Base-by-base conservation (phyloP, 495 filamentous ascomycete genomes). In the Xylaria curta region DNA sequence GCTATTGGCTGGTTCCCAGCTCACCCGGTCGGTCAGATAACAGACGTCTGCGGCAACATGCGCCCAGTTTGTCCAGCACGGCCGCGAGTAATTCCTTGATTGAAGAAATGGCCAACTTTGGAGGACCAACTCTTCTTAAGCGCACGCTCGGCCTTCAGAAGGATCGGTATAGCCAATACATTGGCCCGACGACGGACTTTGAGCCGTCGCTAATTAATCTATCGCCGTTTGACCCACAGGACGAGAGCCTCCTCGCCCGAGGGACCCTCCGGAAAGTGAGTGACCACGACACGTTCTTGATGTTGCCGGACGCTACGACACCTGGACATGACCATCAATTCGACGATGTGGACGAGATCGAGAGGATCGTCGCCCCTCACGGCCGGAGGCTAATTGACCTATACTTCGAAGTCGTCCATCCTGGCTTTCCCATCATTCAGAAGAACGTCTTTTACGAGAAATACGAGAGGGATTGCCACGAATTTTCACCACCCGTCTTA, bases 341-440 rank as follows among this genome's bases (percentile, higher is more conserved):
- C 56, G 86, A 92, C 61, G 90, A 94, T 70, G 83, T 92, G 66
- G 91, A 94, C 76, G 89, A 89, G 75, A 91, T 98, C 76, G 94
- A 98, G 80, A 88, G 87, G 70, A 83, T 96, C 75, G 92, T 98
- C 61, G 88, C 91, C 40, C 93, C 93, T 7, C 89, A 97, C 80
- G 94, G 94, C 53, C 88, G 90, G 68, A 89, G 89, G 13, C 78
- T 97, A 78, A 89, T 98, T 63, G 92, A 95, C 70, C 86, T 97
- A 64, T 99, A 95, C 85, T 97, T 97, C 75, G 87, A 90, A 65
- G 86, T 93, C 66, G 90, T 98, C 58, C 96, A 98, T 79, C 95
- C 94, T 1, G 93, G 88, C 70, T 97, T 97, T 75, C 95, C 95
- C 42, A 93, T 99, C 70, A 83, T 97, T 63, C 91, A 97, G 76